Base-by-base conservation (phyloP, 139 green algal species). In the Deuterostichococcus epilithicus region DNA sequence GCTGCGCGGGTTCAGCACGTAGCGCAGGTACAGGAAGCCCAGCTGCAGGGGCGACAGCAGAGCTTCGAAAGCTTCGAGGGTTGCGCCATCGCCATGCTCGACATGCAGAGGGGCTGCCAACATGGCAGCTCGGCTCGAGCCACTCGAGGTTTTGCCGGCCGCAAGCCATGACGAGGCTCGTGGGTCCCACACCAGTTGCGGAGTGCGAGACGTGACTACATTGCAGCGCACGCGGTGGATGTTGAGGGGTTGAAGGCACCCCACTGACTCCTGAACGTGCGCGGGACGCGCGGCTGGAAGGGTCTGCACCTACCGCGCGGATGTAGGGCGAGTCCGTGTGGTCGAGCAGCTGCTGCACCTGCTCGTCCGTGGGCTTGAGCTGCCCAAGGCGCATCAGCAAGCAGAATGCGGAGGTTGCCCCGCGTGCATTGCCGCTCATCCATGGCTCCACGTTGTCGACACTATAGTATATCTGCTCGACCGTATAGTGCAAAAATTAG, bases 271-370 rank as follows among this genome's bases (percentile, higher is more conserved):
- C n/a, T n/a, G n/a, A n/a, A n/a, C n/a, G n/a, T n/a, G n/a, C n/a
- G n/a, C n/a, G n/a, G n/a, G n/a, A n/a, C n/a, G n/a, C n/a, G n/a
- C n/a, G n/a, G n/a, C 0, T 0, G 0, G 42, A 5, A n/a, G 32
- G 35, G 1, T 23, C 13, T 28, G 34, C 32, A 68, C 91, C 79
- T 74, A 98, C 92, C 85, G 94, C 94, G 22, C 94, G 89, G 74
- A 99, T 99, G 88, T 96, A 99, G 0, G 90, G 88, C 0, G 93
- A 98, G 83, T 99, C 95, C 5, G 72, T 47, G 81, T 98, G 95
- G 38, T 91, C 82, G 6, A 99, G 70, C 70, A 96, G 88, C 1
- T 88, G 82, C 68, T 90, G 79, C 0, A 97, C 75, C 42, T 96
- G 42, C 66, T 88, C 76, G 32, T 86, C 77, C 26, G 76, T 91